A percentile compares a stretch with the other conserved stretches of the same genome.
Evolutionary conservation across 345 rosid genomes (phyloP).

Genomic region (Bruguiera sexangula): DNA sequence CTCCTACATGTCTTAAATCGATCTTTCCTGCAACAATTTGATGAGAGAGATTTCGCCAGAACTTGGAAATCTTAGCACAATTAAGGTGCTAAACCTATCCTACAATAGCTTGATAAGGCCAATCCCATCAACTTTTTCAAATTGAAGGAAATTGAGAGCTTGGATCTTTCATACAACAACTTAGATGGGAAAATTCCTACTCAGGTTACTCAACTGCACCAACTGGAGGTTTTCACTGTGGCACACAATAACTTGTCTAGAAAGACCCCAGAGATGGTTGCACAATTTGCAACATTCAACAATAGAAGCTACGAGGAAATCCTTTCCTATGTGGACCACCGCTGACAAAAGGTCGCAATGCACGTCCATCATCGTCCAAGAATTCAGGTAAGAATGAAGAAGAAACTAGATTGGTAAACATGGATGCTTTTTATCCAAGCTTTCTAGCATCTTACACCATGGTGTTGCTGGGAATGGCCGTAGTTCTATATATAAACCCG

Average conservation of each 20-base stretch:
- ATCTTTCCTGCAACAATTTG: neutral
- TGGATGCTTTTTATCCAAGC: no score
- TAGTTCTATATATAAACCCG: neutral
- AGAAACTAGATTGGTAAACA: no score
- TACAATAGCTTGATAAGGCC: slow-evolving; percentile 23
- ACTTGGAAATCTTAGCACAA: slow-evolving; percentile 14
- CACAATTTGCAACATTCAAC: slow-evolving; percentile 29
- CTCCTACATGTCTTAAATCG: no score
- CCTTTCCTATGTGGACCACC: slow-evolving; percentile 30
- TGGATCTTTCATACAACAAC: no score
- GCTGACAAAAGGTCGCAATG: slow-evolving; percentile 4
- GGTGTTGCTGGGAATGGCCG: neutral
- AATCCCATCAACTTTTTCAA: slow-evolving; percentile 19
- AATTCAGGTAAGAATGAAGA: neutral
- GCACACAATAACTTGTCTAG: slow-evolving; percentile 40
- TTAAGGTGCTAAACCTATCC: slow-evolving; percentile 30
- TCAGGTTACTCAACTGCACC: slow-evolving; percentile 13
- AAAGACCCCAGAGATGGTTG: neutral
- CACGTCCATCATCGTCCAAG: neutral
- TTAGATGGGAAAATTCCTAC: no score
- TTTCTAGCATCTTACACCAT: no score
- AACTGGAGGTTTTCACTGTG: slow-evolving; percentile 23
- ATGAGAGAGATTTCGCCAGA: slow-evolving; percentile 20
- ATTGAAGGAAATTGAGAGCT: no score
- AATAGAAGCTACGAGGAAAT: slow-evolving; percentile 26